Evolutionary conservation across 2,329 filamentous ascomycete genomes (phyloP).

Genomic region (Cladophialophora carrionii): DNA sequence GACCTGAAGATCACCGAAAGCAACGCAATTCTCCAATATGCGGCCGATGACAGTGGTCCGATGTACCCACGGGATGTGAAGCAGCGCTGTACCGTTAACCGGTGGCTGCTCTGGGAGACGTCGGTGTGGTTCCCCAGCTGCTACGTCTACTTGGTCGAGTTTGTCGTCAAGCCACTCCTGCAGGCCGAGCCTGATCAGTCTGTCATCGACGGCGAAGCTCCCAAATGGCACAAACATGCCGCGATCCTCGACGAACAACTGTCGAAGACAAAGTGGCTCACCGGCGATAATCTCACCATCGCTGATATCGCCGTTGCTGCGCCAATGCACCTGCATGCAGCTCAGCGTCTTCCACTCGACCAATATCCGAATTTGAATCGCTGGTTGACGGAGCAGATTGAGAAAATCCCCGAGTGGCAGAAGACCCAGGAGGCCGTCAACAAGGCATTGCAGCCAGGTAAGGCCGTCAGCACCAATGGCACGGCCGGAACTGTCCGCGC

Average conservation of each 20-base stretch:
- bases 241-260: conserved; percentile 46
- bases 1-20: conserved; percentile 49
- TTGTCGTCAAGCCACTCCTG: conserved; percentile 48
- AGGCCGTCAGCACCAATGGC: conserved; percentile 30
- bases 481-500: conserved; percentile 46
- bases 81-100: conserved; percentile 46
- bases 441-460: conserved; percentile 44
- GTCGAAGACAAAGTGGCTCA: conserved; percentile 46
- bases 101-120: conserved; percentile 51
- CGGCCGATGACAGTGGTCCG: conserved; percentile 43
- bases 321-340: conserved; percentile 47
- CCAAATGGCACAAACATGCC: conserved; percentile 45
- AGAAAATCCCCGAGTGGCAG: conserved; percentile 46
- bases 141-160: conserved; percentile 49
- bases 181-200: conserved; percentile 44
- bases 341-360: conserved; percentile 45
- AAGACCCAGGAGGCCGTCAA: conserved; percentile 48
- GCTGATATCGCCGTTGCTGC: conserved; percentile 50
- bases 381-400: conserved; percentile 46
- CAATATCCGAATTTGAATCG: conserved; percentile 45
- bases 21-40: conserved; percentile 50
- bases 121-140: conserved; percentile 48
- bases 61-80: conserved; percentile 49
- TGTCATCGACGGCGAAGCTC: conserved; percentile 44
- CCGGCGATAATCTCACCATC: conserved; percentile 46